Base-by-base conservation (phyloP, 805 yeast species). In the Saturnispora kantuleensis region DNA sequence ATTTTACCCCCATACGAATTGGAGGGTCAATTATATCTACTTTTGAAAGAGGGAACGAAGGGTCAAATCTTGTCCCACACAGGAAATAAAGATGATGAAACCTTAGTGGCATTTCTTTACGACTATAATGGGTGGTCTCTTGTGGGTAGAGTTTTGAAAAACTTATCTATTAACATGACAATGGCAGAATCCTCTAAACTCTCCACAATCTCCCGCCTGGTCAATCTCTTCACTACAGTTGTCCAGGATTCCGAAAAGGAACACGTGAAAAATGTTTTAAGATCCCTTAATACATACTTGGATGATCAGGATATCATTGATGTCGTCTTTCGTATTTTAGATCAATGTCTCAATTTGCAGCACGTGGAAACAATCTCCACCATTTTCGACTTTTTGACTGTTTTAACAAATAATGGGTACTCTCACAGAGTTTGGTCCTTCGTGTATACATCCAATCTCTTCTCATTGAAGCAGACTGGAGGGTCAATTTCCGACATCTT, bases 51-150 rank as follows among this genome's bases (percentile, higher is more conserved):
- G 48, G 79, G 80, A 2, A 84, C 95, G 0, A 74, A 69, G 45
- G 97, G 90, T 2, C 81, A 82, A 51, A 31, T 51, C 12, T 7
- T 50, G 10, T 35, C 41, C 6, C 26, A 28, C 3, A 17, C 21
- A 3, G n/a, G n/a, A 11, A 29, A 34, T 31, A 21, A 26, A 21
- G 50, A 46, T 12, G 47, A 52, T 26, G 35, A 48, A 26, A 30
- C 54, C 4, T 53, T 74, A 13, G 83, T 84, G 3, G 72, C 86
- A 17, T 88, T 93, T 64, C 64, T 81, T 26, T 76, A 82, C 57
- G 70, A 72, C 3, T 87, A 80, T 58, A 84, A 80, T 56, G 97
- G 97, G 1, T 88, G 97, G 95, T 74, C 95, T 0, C 63, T 84
- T 26, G 54, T 90, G 13, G 97, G 97, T 1, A 72, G 95, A 54